These are phyloP conservation scores for Candida yuanshanica DNA, from an alignment of 805 yeast genomes.

Conservation along the genomic window DNA sequence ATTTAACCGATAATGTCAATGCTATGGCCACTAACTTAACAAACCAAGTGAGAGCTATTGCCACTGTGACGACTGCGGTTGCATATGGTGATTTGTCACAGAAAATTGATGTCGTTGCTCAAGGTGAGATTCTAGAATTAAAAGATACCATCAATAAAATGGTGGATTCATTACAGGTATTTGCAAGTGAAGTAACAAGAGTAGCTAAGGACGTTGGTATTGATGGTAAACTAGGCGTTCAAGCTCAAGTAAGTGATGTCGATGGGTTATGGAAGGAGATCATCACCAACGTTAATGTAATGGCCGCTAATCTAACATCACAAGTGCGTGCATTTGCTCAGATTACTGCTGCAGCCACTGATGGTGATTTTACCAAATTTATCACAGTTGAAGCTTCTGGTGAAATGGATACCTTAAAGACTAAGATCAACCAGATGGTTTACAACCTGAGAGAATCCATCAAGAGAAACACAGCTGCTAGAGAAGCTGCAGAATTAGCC, in stretches of 20 bases:
- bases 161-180: constrained; percentile 86
- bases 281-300: constrained; percentile 84
- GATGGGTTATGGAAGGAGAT: constrained; percentile 91
- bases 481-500: constrained; percentile 91
- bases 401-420: constrained; percentile 63
- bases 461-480: constrained; percentile 86
- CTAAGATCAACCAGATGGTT: constrained; percentile 71
- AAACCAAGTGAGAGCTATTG: constrained; percentile 87
- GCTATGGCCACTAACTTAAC: constrained; percentile 93
- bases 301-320: constrained; percentile 87
- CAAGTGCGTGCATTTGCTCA: constrained; percentile 93
- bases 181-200: constrained; percentile 82
- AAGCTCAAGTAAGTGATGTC: constrained; percentile 85
- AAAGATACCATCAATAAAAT: constrained; percentile 84
- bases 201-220: constrained; percentile 92
- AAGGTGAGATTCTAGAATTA: constrained; percentile 82
- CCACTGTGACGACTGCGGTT: constrained; percentile 91
- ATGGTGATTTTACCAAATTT: constrained; percentile 84
- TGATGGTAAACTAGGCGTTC: constrained; percentile 87
- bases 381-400: constrained; percentile 89
- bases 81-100: constrained; percentile 90
- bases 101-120: constrained; percentile 84
- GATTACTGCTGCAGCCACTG: constrained; percentile 93
- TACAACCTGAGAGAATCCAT: constrained; percentile 80
- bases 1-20: constrained; percentile 83